Conservation (phyloP, 768 basidiomycete species). For the Mycena vitilis region DNA sequence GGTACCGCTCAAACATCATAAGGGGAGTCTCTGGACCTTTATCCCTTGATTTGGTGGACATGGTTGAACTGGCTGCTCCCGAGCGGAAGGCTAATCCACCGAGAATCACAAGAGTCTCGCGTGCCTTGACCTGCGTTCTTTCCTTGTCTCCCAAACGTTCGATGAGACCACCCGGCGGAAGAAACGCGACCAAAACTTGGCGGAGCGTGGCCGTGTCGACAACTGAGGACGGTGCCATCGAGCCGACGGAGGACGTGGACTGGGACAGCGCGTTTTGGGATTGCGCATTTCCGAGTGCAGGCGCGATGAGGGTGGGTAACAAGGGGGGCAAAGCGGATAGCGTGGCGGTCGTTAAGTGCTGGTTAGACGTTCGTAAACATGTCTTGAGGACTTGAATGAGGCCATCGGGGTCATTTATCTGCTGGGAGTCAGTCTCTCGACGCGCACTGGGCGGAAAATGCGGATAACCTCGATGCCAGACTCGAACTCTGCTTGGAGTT, state of each 20-base stretch:
- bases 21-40: slow-evolving; percentile 77
- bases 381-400: slow-evolving; percentile 77
- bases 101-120: slow-evolving; percentile 79
- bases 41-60: slow-evolving; percentile 59
- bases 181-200: slow-evolving; percentile 72
- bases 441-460: slow-evolving; percentile 29
- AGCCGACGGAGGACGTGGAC: slow-evolving; percentile 63
- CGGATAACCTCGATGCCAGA: slow-evolving; percentile 70
- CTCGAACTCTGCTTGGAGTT: slow-evolving; percentile 82
- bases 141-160: slow-evolving; percentile 90
- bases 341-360: slow-evolving; percentile 83
- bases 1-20: slow-evolving; percentile 73
- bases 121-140: slow-evolving; percentile 76
- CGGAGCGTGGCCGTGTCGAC: slow-evolving; percentile 73
- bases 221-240: slow-evolving; percentile 53
- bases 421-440: slow-evolving; percentile 30
- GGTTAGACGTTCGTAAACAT: slow-evolving; percentile 83
- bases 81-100: slow-evolving; percentile 78
- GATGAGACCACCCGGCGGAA: slow-evolving; percentile 81
- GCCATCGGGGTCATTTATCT: slow-evolving; percentile 82
- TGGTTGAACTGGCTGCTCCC: slow-evolving; percentile 52
- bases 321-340: slow-evolving; percentile 75
- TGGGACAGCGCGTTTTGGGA: slow-evolving; percentile 49
- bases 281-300: slow-evolving; percentile 44
- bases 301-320: slow-evolving; percentile 70